Base-by-base conservation (phyloP, 2,329 filamentous ascomycete species). In the Aspergillus caelatus region DNA sequence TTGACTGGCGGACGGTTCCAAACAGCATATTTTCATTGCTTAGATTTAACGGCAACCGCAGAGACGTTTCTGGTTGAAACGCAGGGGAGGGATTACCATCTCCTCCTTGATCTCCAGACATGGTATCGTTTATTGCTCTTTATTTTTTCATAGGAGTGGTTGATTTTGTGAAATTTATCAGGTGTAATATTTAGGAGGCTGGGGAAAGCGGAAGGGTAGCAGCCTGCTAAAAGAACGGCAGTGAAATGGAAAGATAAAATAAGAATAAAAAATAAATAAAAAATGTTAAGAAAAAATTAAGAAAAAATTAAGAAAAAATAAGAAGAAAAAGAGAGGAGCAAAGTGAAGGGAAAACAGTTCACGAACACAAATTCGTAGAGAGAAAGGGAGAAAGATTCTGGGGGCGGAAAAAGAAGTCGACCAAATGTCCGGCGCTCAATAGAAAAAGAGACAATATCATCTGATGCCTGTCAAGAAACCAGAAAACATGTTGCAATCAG, bases 371-470 rank as follows among this genome's bases (percentile, higher is more conserved):
- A 12, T 34, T 21, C 28, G 16, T n/a, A 8, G 30, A 32, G 14
- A 50, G 14, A 30, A 50, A 9, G 16, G 12, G 19, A 52, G 48
- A n/a, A 32, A 52, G 16, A 10, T n/a, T n/a, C 30, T 10, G 21
- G n/a, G 48, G 30, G 28, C 1, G 9, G 23, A 12, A 12, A 32
- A 32, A 32, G 48, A 16, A 14, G 57, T 34, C 39, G 43, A 62
- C 52, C 58, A 59, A 64, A 64, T 64, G 69, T 46, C 67, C 67
- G 57, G 68, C 67, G 67, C 65, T 67, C 57, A 34, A 58, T 59
- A 50, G 21, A 69, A 64, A 39, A 50, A 65, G 28, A 58, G 46
- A 61, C 57, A 63, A 57, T 32, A 62, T 30, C 32, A 63, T 45
- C 46, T 45, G 60, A 61, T 56, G 52, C 34, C 32, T 26, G 50